phyloP scores from a whole-genome alignment of 164 flowering plant genomes.

The Echeveria elegans region DNA sequence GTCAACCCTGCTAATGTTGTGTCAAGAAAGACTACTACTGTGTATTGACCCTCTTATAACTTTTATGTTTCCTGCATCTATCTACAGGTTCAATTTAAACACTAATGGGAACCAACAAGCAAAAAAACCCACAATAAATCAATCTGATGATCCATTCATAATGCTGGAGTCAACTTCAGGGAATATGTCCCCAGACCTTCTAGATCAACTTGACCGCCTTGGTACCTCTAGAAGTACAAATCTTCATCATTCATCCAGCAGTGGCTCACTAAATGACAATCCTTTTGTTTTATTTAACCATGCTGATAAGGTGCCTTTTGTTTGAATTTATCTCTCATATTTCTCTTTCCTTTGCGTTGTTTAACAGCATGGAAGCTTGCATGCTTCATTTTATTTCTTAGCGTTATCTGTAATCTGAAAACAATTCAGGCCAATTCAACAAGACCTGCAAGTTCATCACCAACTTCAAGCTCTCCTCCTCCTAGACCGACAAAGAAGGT shows the following conservation, averaged over 20 bases:
- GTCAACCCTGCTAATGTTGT: background rate
- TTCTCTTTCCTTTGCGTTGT: background rate
- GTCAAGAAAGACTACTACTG: background rate
- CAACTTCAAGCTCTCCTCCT: constrained; percentile 70
- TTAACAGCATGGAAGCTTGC: background rate
- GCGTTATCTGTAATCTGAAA: constrained; percentile 27
- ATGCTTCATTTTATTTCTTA: background rate
- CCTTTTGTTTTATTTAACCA: constrained; percentile 36
- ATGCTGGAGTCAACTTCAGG: constrained; percentile 28
- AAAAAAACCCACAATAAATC: constrained; percentile 14
- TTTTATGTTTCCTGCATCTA: background rate
- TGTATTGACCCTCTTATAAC: background rate
- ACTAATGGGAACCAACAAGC: constrained; percentile 12
- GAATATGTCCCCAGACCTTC: constrained; percentile 18
- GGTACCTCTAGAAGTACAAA: constrained; percentile 28
- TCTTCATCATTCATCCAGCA: constrained; percentile 26
- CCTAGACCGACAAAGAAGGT: constrained; percentile 42
- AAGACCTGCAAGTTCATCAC: constrained; percentile 50
- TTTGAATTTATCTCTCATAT: constrained; percentile 5
- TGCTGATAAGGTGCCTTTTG: constrained; percentile 17
- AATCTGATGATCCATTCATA: constrained; percentile 33
- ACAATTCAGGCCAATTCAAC: constrained; percentile 52
- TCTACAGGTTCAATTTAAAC: constrained; percentile 15
- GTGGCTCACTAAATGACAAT: constrained; percentile 37
- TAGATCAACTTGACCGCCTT: constrained; percentile 27